Conservation (phyloP, 1,284 basidiomycete genomes). For the Sanguinoderma infundibulare region DNA sequence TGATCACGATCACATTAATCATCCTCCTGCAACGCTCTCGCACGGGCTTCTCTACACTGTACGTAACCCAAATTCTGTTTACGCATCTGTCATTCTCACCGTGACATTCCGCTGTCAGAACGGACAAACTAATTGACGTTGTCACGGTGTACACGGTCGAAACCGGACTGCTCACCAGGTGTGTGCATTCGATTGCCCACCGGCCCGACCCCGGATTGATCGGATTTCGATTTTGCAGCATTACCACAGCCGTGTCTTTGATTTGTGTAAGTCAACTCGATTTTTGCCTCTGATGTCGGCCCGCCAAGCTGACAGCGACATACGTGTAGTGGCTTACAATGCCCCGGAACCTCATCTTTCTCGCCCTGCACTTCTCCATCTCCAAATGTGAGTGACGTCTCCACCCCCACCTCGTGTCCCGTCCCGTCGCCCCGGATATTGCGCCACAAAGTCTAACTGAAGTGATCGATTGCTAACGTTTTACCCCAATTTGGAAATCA, state of each 20-base stretch:
- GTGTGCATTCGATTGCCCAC: neutral
- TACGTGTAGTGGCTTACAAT: constrained; percentile 51
- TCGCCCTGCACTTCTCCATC: constrained; percentile 56
- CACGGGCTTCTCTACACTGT: constrained; percentile 46
- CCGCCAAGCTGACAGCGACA: constrained; percentile 2
- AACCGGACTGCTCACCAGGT: constrained; percentile 57
- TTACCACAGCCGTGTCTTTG: constrained; percentile 51
- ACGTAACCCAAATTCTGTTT: constrained; percentile 5
- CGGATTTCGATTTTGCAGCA: constrained; percentile 32
- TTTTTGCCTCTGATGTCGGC: constrained; percentile 3
- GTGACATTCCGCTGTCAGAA: constrained; percentile 32
- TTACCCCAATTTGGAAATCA: neutral
- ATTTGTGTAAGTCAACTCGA: constrained; percentile 46
- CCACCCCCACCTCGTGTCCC: neutral
- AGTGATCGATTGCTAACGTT: neutral
- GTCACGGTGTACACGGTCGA: constrained; percentile 58
- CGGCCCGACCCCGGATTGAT: constrained; percentile 5
- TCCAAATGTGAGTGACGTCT: constrained; percentile 48
- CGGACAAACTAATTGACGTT: constrained; percentile 51
- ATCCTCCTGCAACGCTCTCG: constrained; percentile 49
- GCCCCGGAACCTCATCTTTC: constrained; percentile 51
- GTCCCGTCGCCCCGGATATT: neutral
- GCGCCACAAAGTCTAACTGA: neutral
- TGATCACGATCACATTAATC: constrained; percentile 54
- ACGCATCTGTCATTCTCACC: neutral